Evolutionary conservation across 1,284 basidiomycete genomes (phyloP), one percentile per base, ranked within the genome.

Genomic region (Rhizoctonia solani): DNA sequence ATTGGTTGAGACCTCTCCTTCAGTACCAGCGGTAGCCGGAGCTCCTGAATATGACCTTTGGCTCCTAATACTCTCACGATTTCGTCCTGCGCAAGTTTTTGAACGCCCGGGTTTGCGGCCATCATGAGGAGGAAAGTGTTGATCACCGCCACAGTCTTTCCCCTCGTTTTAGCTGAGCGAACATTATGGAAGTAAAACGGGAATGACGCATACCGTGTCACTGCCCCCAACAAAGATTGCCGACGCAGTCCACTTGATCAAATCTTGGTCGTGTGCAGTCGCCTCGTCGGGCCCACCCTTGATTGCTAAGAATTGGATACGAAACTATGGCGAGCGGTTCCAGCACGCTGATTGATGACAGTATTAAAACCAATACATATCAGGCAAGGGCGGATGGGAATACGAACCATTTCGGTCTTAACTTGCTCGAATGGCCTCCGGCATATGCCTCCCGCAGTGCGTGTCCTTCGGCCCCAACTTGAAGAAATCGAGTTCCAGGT

Each of bases 81-180:
- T 70, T 84, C 83, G 25, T 73, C 74, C 69, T 82, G 81, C 1
- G 80, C 82, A 49, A 75, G 77, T 34, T 66, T 61, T 65, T 82
- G 77, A 3, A 78, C 76, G 14, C 80, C 76, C 0, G 83, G 82
- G 69, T 80, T 73, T 54, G 73, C 72, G 13, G 79, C 71, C 81
- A 85, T 82, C 5, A 79, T 79, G 30, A 80, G 74, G 53, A 81
- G 73, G 72, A 83, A 81, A 29, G 77, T 73, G 47, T 76, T 74
- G 16, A 80, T 69, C 1, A 77, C 73, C 21, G 80, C 77, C 49
- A 79, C 75, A 14, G 78, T 82, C 79, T 81, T 30, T n/a, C n/a
- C n/a, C n/a, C n/a, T n/a, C n/a, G 47, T 14, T 3, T 19, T 50
- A n/a, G 46, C 11, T 11, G 9, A 13, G 30, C 25, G 29, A 47